phyloP scores from a whole-genome alignment of 2,329 filamentous ascomycete species.

The Phialophora verrucosa region DNA sequence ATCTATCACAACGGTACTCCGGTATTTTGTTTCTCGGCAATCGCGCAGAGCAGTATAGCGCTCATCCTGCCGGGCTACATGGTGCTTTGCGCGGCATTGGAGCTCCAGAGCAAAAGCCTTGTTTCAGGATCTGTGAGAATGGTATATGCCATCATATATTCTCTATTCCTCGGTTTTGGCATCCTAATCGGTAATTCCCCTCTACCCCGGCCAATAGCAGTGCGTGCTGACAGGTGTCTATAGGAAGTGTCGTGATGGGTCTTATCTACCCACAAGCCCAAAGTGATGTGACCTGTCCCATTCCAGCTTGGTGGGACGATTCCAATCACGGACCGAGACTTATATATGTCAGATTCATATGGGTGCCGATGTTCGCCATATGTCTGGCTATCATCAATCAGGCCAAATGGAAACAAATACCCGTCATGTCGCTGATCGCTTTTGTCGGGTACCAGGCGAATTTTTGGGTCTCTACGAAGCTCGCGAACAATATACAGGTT shows the following conservation, averaged over 20 bases:
- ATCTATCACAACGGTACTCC: conserved; percentile 57
- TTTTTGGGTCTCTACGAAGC: conserved; percentile 71
- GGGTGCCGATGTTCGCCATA: conserved; percentile 74
- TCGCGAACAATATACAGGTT: conserved; percentile 73
- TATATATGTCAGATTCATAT: conserved; percentile 64
- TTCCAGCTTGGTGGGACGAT: conserved; percentile 29
- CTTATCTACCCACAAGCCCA: conserved; percentile 31
- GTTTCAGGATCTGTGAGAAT: conserved; percentile 74
- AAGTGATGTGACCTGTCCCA: conserved; percentile 32
- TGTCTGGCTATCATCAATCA: conserved; percentile 81
- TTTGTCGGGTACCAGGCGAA: conserved; percentile 76
- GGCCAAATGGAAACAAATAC: conserved; percentile 77
- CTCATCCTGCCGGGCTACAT: conserved; percentile 74
- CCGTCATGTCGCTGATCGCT: conserved; percentile 76
- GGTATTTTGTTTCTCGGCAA: conserved; percentile 72
- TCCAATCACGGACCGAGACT: conserved; percentile 56
- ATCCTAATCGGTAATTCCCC: conserved; percentile 64
- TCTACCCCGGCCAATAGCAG: conserved; percentile 40
- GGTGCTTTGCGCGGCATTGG: conserved; percentile 65
- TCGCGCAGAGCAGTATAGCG: conserved; percentile 75
- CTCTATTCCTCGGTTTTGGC: conserved; percentile 73
- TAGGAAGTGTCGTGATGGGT: conserved; percentile 16
- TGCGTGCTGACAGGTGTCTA: neutral
- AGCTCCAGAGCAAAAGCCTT: conserved; percentile 71
- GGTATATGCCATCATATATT: conserved; percentile 76